phyloP scores from a whole-genome alignment of 2,329 filamentous ascomycete genomes.

The Beauveria caledonica region DNA sequence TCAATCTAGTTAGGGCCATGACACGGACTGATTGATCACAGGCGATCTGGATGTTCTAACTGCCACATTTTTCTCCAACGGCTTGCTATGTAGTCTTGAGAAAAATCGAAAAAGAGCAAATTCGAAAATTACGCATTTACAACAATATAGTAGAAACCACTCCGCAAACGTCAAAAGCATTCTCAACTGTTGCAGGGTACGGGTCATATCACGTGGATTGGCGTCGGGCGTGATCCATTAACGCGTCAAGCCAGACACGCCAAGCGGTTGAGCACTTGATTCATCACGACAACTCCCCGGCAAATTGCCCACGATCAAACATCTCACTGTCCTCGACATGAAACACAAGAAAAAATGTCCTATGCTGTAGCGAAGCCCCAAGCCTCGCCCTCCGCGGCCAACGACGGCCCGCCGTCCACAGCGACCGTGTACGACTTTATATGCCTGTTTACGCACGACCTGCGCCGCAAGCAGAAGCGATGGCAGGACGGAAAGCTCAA shows the following conservation, averaged over 20 bases:
- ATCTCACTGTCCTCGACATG: background rate
- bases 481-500: constrained; percentile 90
- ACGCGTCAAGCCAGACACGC: constrained; percentile 10
- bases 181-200: background rate
- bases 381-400: background rate
- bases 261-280: background rate
- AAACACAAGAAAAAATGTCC: constrained; percentile 4
- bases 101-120: too few relatives aligned
- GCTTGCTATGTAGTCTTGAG: too few relatives aligned
- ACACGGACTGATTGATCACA: too few relatives aligned
- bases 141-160: too few relatives aligned
- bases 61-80: too few relatives aligned
- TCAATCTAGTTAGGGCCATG: too few relatives aligned
- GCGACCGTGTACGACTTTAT: constrained; percentile 73
- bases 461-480: constrained; percentile 78
- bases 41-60: too few relatives aligned
- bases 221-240: constrained; percentile 9
- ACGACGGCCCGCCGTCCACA: constrained; percentile 37
- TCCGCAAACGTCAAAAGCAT: too few relatives aligned
- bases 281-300: constrained; percentile 15
- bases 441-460: constrained; percentile 81
- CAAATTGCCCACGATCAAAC: background rate
- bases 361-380: constrained; percentile 11
- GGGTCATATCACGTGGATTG: constrained; percentile 8
- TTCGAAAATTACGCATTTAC: too few relatives aligned